Conservation (phyloP, 2,329 filamentous ascomycete genomes). For the Verticillium dahliae region DNA sequence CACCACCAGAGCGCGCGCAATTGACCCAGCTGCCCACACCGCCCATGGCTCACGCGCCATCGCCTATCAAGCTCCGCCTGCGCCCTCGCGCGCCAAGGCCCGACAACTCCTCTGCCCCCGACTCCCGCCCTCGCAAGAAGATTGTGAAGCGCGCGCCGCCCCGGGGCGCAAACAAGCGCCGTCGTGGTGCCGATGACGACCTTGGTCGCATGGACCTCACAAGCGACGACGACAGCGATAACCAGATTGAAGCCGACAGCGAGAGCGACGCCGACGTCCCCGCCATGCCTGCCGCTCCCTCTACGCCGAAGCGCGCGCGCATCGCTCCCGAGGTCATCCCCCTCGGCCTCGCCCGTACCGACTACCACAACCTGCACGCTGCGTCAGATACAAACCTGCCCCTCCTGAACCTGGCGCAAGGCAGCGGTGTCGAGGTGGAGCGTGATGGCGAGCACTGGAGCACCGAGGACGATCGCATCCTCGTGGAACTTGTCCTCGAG, state of each 20-base stretch:
- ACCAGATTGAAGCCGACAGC: slow-evolving; percentile 15
- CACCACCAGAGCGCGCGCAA: slow-evolving; percentile 27
- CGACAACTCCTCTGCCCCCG: slow-evolving; percentile 13
- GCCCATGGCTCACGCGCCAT: slow-evolving; percentile 43
- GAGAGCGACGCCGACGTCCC: slow-evolving; percentile 28
- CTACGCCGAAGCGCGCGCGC: slow-evolving; percentile 54
- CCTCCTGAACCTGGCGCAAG: slow-evolving; percentile 17
- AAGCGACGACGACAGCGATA: slow-evolving; percentile 18
- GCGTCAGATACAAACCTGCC: neutral
- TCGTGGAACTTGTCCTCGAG: slow-evolving; percentile 62
- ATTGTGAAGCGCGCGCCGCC: slow-evolving; percentile 44
- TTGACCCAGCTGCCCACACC: slow-evolving; percentile 45
- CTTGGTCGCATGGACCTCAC: slow-evolving; percentile 25
- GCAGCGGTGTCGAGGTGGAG: slow-evolving; percentile 34
- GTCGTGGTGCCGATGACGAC: slow-evolving; percentile 40
- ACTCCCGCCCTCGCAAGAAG: slow-evolving; percentile 32
- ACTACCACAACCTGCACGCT: slow-evolving; percentile 41
- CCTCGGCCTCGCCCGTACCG: slow-evolving; percentile 49
- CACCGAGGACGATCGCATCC: slow-evolving; percentile 55
- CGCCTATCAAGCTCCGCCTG: slow-evolving; percentile 48
- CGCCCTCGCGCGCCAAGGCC: slow-evolving; percentile 33
- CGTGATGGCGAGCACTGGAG: slow-evolving; percentile 48
- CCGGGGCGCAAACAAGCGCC: slow-evolving; percentile 47
- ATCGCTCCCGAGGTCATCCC: slow-evolving; percentile 56
- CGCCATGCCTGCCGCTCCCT: slow-evolving; percentile 25